Evolutionary conservation across 495 filamentous ascomycete species (phyloP).

Genomic region (Extremus antarcticus): DNA sequence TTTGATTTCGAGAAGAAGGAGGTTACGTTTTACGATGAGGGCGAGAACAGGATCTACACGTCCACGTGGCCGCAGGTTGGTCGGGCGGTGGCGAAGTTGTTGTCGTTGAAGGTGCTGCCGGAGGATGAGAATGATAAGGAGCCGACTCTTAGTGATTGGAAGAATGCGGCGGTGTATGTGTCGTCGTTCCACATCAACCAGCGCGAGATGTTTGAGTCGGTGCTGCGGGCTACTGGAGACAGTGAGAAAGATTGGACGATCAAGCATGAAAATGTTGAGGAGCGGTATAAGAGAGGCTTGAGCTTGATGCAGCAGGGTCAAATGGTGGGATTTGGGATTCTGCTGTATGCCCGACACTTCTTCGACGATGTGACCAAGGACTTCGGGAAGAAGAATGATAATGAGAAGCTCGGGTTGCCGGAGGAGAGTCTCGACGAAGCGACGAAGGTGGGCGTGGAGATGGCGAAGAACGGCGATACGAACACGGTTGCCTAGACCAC

Average conservation of each 20-base stretch:
- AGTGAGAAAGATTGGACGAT: constrained; percentile 26
- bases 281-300: constrained; percentile 36
- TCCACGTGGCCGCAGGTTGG: constrained; percentile 33
- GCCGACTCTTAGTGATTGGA: constrained; percentile 23
- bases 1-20: constrained; percentile 35
- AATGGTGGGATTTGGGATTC: constrained; percentile 38
- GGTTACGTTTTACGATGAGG: constrained; percentile 41
- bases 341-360: constrained; percentile 44
- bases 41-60: constrained; percentile 30
- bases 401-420: constrained; percentile 43
- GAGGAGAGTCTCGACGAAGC: constrained; percentile 50
- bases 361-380: constrained; percentile 39
- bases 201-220: constrained; percentile 37
- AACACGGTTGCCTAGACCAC: too few relatives aligned
- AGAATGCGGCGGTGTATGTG: constrained; percentile 32
- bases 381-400: constrained; percentile 35
- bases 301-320: constrained; percentile 37
- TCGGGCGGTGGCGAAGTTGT: constrained; percentile 30
- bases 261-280: constrained; percentile 28
- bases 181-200: constrained; percentile 36
- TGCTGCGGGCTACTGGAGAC: constrained; percentile 37
- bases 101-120: constrained; percentile 1
- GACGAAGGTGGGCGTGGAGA: constrained; percentile 30
- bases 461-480: neutral
- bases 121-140: neutral